Conservation (phyloP, 2,329 filamentous ascomycete species). For the Aspergillus sp. region DNA sequence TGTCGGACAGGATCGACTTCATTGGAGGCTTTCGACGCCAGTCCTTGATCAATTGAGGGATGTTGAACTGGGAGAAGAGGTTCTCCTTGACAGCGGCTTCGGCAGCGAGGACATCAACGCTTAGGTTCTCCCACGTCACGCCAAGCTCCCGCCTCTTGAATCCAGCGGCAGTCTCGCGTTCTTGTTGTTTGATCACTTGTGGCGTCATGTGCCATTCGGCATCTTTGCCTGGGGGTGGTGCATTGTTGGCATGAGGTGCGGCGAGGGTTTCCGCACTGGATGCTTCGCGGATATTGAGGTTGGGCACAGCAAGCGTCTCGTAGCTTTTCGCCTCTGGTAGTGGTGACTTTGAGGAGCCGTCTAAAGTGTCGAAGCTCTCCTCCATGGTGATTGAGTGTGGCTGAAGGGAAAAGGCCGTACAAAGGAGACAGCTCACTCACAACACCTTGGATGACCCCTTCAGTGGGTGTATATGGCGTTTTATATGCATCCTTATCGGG, state of each 20-base stretch:
- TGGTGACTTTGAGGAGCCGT: conserved; percentile 3
- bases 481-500: conserved; percentile 1
- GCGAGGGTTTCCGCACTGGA: conserved; percentile 21
- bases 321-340: conserved; percentile 7
- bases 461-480: neutral
- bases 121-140: conserved; percentile 62
- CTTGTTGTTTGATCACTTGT: conserved; percentile 42
- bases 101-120: conserved; percentile 59
- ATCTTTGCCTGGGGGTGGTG: conserved; percentile 22
- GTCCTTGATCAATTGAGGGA: conserved; percentile 52
- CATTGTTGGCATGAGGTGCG: conserved; percentile 2
- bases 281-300: conserved; percentile 18
- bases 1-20: conserved; percentile 62
- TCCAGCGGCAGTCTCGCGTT: conserved; percentile 44
- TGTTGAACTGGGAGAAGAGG: conserved; percentile 56
- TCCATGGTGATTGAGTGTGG: neutral
- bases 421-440: neutral
- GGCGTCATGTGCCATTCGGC: conserved; percentile 48
- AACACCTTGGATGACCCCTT: neutral
- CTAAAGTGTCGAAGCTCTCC: conserved; percentile 1
- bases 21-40: conserved; percentile 54
- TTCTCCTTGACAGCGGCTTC: conserved; percentile 64
- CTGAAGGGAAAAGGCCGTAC: neutral
- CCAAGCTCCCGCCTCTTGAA: conserved; percentile 53
- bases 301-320: conserved; percentile 15